A percentile compares a stretch with the other conserved stretches of the same genome.
phyloP scores from a whole-genome alignment of 2,329 filamentous ascomycete genomes.

The Cryphonectria japonica region DNA sequence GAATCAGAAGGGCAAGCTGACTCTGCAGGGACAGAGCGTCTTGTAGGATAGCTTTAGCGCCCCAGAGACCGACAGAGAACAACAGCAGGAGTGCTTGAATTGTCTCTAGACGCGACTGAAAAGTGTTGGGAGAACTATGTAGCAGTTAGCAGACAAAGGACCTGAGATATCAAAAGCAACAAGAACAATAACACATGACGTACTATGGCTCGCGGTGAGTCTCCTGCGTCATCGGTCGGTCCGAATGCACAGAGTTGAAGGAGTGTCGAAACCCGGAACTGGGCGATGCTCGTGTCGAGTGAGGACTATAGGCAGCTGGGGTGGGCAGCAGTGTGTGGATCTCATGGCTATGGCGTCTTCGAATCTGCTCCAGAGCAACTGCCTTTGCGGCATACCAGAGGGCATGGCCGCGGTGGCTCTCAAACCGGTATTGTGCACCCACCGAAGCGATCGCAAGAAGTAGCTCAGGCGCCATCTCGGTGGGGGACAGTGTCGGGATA shows the following conservation, averaged over 20 bases:
- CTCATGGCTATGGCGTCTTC: conserved; percentile 59
- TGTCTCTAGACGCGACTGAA: conserved; percentile 64
- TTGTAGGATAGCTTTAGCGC: conserved; percentile 61
- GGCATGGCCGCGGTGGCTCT: conserved; percentile 61
- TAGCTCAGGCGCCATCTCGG: conserved; percentile 69
- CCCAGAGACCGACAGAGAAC: conserved; percentile 65
- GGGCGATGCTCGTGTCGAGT: conserved; percentile 62
- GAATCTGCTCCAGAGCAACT: conserved; percentile 62
- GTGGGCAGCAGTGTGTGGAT: conserved; percentile 61
- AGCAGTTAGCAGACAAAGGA: conserved; percentile 14
- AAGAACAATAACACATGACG: conserved; percentile 36
- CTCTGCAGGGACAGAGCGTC: conserved; percentile 65
- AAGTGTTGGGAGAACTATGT: conserved; percentile 59
- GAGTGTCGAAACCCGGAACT: conserved; percentile 61
- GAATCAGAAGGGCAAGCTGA: conserved; percentile 59
- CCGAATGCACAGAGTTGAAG: conserved; percentile 61
- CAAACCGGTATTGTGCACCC: conserved; percentile 68
- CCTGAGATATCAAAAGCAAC: background rate
- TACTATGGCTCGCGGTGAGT: conserved; percentile 64
- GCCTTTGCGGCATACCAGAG: conserved; percentile 65
- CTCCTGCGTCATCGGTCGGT: conserved; percentile 60
- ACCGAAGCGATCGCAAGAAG: conserved; percentile 70
- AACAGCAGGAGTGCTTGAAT: conserved; percentile 66
- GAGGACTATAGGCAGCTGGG: conserved; percentile 61
- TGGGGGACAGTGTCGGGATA: conserved; percentile 65